Conservation (phyloP, 2,329 filamentous ascomycete species). For the Exophiala mesophila region DNA sequence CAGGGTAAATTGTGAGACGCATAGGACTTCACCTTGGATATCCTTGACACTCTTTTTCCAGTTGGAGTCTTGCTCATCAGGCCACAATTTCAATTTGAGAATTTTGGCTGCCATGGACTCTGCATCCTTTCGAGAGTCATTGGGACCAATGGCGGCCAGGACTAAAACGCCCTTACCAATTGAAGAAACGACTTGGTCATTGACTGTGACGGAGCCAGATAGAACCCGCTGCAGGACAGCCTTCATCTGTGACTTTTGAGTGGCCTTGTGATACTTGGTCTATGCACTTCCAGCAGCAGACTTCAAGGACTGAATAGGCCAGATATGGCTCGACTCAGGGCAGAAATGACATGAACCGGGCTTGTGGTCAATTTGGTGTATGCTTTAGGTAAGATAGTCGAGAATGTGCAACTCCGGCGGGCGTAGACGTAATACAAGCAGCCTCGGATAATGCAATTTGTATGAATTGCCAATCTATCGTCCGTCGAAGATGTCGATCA, state of each 20-base stretch:
- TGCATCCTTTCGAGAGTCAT: conserved; percentile 84
- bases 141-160: conserved; percentile 83
- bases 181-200: conserved; percentile 80
- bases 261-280: too few species aligned
- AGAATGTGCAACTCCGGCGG: too few species aligned
- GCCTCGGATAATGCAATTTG: too few species aligned
- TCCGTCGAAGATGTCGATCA: too few species aligned
- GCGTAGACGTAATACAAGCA: too few species aligned
- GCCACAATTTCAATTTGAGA: conserved; percentile 86
- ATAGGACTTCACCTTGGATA: conserved; percentile 87
- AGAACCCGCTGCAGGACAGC: conserved; percentile 90
- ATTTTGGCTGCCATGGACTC: conserved; percentile 80
- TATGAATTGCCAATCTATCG: too few species aligned
- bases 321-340: too few species aligned
- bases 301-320: too few species aligned
- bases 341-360: too few species aligned
- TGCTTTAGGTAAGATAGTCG: too few species aligned
- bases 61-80: conserved; percentile 68
- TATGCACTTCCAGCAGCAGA: background rate
- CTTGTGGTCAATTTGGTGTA: too few species aligned
- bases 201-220: conserved; percentile 91
- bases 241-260: conserved; percentile 46
- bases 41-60: conserved; percentile 91
- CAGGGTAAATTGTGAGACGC: conserved; percentile 95
- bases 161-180: conserved; percentile 89